Evolutionary conservation across 345 rosid species (phyloP), one percentile per base, ranked within the genome.

Genomic region (Rhodamnia argentea): DNA sequence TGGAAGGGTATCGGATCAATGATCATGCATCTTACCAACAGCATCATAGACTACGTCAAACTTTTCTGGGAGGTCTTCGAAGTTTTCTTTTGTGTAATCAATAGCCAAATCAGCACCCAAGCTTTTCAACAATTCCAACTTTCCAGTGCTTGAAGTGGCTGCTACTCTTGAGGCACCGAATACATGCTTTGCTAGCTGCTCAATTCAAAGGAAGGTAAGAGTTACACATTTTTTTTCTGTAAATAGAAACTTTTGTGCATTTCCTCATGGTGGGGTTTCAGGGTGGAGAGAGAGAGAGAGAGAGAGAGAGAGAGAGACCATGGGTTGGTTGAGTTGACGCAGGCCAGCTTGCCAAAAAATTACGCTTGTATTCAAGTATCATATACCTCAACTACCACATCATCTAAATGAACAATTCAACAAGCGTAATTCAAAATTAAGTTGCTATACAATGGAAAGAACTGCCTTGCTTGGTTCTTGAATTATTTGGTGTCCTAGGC

Each of bases 41-140:
- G 98, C 98, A 90, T 96, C 99, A 86, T 92, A 96, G 42, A 97
- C 96, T 0, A 97, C 94, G 54, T 97, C 98, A 62, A 90, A 96
- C 50, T 94, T 97, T 82, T 97, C 98, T 40, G 95, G 89, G 84
- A 94, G 90, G 83, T 97, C 97, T 88, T 97, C 96, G 6, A 97
- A 88, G 81, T 94, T 94, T 84, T 96, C 96, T 88, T 95, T 96
- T 4, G 98, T 94, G 92, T 96, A 97, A 90, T 97, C 98, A 89
- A 97, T 93, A 11, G 94, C 96, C 88, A 96, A 91, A 93, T 97
- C 99, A 86, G 89, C 96, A 70, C 99, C 99, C 88, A 96, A 88
- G 89, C 95, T 96, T 92, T 82, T 96, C 89, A 97, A 82, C 20
- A 92, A 60, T 81, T 94, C 98, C 52, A 97, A 85, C 88, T 97